Evolutionary conservation across 129 eudicot genomes (phyloP).

Genomic region (Lactuca saligna): DNA sequence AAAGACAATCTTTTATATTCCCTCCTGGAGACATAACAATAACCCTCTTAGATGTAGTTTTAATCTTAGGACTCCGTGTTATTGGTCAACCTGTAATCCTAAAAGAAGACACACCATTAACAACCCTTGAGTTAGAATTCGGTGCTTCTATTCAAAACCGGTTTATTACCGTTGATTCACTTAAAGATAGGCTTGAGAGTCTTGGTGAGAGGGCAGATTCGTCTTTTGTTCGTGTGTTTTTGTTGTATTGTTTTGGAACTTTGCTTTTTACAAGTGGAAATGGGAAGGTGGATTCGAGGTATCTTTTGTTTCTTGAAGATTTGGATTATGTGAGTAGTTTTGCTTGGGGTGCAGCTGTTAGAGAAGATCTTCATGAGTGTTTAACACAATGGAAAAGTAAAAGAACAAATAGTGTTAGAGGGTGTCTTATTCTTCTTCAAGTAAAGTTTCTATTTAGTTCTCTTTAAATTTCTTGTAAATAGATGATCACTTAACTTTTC

Average conservation of each 20-base stretch:
- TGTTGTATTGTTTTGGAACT: slow-evolving; percentile 59
- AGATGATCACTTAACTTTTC: neutral
- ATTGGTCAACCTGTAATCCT: slow-evolving; percentile 43
- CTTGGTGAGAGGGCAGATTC: slow-evolving; percentile 44
- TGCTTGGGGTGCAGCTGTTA: slow-evolving; percentile 71
- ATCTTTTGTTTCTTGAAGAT: slow-evolving; percentile 46
- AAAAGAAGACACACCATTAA: slow-evolving; percentile 30
- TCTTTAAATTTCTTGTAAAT: neutral
- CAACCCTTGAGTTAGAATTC: slow-evolving; percentile 41
- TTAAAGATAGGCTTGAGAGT: slow-evolving; percentile 46
- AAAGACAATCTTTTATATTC: slow-evolving; percentile 48
- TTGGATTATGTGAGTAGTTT: slow-evolving; percentile 32
- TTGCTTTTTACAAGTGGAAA: slow-evolving; percentile 47
- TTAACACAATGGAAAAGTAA: slow-evolving; percentile 40
- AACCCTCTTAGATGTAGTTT: slow-evolving; percentile 47
- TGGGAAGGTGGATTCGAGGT: slow-evolving; percentile 60
- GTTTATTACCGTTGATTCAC: slow-evolving; percentile 31
- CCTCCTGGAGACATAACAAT: slow-evolving; percentile 46
- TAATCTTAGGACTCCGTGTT: slow-evolving; percentile 58
- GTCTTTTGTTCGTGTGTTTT: slow-evolving; percentile 41
- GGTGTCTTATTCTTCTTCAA: slow-evolving; percentile 71
- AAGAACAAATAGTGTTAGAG: slow-evolving; percentile 36
- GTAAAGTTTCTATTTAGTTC: slow-evolving; percentile 39
- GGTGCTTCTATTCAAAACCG: slow-evolving; percentile 42
- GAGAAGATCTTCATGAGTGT: slow-evolving; percentile 38